Evolutionary conservation across 192 early-diverging fungal species (phyloP), one percentile per base, ranked within the genome.

Genomic region (Phycomyces blakesleeanus): DNA sequence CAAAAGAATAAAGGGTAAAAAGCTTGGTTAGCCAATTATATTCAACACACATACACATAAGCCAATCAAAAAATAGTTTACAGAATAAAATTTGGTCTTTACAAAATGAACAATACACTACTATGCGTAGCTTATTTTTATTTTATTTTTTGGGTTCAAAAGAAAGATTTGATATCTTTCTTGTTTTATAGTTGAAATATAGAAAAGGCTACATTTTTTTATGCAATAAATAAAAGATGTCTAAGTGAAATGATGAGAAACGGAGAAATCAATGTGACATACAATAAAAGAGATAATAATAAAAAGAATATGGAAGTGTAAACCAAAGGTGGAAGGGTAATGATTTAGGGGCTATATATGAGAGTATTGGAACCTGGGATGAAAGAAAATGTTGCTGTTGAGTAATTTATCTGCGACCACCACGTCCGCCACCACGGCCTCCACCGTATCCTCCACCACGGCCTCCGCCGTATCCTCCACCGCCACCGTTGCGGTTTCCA

Each of bases 381-480:
- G 18, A 47, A 18, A 47, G 3, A 47, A 14, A 6, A n/a, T 47
- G 44, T 47, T 7, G 2, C 4, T 14, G 44, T 47, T 34, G 29
- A 34, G 18, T 47, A 47, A 18, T 47, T 47, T 47, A 47, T 47
- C 44, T 18, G 14, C 61, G 51, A 15, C 61, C 61, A n/a, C 61
- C 61, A 38, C 59, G 44, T 21, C 16, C 5, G 0, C 47, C 29
- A 37, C 59, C 44, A n/a, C 47, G 15, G 2, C 39, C 34, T 9
- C 59, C 49, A 51, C 81, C 76, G 21, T 79, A 67, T 42, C 86
- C 75, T 38, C 81, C 77, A 50, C 76, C 61, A 34, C 83, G 69
- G 34, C 72, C 65, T 37, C 75, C 61, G 24, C 66, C 63, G 38
- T 78, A 78, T 37, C 74, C 68, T 67, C 76, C 69, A 56, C 74